These are phyloP conservation scores for Plasmodium sp. DNA, from an alignment of 169 alveolate genomes.

Conservation along the genomic window DNA sequence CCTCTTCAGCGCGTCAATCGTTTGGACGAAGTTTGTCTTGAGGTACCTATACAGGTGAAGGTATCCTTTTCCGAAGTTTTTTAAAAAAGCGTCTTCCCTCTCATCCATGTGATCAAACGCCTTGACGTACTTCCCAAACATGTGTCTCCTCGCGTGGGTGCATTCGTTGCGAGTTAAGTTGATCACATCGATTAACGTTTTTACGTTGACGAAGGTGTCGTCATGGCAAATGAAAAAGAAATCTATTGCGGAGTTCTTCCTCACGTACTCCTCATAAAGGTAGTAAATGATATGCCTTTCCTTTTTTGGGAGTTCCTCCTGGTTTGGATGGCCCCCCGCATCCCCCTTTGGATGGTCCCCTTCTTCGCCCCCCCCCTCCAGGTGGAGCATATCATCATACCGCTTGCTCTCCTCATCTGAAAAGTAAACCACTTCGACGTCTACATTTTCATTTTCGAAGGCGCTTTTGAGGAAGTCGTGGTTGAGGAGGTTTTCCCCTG, in stretches of 20 bases:
- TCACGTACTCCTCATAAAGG: slow-evolving; percentile 55
- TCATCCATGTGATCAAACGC: slow-evolving; percentile 6
- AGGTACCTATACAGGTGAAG: slow-evolving; percentile 11
- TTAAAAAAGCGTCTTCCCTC: neutral
- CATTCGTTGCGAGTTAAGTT: slow-evolving; percentile 49
- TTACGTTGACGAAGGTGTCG: slow-evolving; percentile 51
- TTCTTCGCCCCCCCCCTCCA: neutral
- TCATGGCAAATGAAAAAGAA: slow-evolving; percentile 51
- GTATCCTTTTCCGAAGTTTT: slow-evolving; percentile 4
- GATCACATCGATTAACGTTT: slow-evolving; percentile 66
- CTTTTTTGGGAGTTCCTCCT: neutral
- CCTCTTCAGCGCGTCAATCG: slow-evolving; percentile 2
- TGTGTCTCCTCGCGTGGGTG: slow-evolving; percentile 39
- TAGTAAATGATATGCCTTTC: slow-evolving; percentile 24
- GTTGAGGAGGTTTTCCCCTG: neutral
- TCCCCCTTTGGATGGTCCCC: neutral
- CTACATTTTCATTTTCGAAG: slow-evolving; percentile 12
- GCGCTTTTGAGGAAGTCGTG: slow-evolving; percentile 24
- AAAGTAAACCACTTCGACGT: slow-evolving; percentile 14
- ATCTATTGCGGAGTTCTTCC: slow-evolving; percentile 10
- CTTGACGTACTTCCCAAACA: slow-evolving; percentile 45
- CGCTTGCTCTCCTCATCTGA: slow-evolving; percentile 33
- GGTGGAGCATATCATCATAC: slow-evolving; percentile 10
- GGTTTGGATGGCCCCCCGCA: neutral
- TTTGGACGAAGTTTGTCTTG: neutral